phyloP scores from a whole-genome alignment of 768 basidiomycete genomes.

The Mycena metata region DNA sequence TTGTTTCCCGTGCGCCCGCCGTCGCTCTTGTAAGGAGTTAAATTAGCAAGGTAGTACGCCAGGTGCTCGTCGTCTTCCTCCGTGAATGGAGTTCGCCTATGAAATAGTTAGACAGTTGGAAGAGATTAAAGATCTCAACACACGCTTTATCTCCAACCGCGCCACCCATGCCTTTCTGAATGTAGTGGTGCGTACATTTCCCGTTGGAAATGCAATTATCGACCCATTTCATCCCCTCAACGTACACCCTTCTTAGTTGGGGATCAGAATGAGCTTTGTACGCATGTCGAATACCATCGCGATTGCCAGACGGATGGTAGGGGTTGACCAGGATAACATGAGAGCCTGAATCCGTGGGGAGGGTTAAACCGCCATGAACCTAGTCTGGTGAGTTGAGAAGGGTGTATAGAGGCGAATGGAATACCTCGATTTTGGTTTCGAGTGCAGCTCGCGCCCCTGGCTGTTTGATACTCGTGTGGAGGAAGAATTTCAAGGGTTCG shows the following conservation, averaged over 20 bases:
- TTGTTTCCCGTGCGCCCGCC: slow-evolving; percentile 57
- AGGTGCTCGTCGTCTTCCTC: slow-evolving; percentile 55
- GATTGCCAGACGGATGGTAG: slow-evolving; percentile 18
- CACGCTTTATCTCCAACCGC: slow-evolving; percentile 15
- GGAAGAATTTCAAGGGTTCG: slow-evolving; percentile 47
- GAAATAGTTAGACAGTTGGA: neutral
- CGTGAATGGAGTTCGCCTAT: slow-evolving; percentile 50
- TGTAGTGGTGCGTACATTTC: slow-evolving; percentile 38
- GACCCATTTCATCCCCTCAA: slow-evolving; percentile 46
- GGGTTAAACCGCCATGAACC: slow-evolving; percentile 42
- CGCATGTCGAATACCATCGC: slow-evolving; percentile 30
- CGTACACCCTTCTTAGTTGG: slow-evolving; percentile 28
- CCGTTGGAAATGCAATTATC: slow-evolving; percentile 40
- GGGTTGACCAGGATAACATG: slow-evolving; percentile 45
- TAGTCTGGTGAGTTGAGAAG: slow-evolving; percentile 16
- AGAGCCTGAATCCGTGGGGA: slow-evolving; percentile 27
- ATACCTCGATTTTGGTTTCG: slow-evolving; percentile 52
- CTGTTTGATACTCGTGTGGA: slow-evolving; percentile 50
- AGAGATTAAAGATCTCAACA: slow-evolving; percentile 4
- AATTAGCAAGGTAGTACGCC: slow-evolving; percentile 51
- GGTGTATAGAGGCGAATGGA: neutral
- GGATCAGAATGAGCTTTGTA: slow-evolving; percentile 38
- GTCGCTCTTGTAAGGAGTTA: slow-evolving; percentile 48
- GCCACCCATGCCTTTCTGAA: slow-evolving; percentile 49
- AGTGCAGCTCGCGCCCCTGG: slow-evolving; percentile 38